Conservation (phyloP, 768 basidiomycete genomes). For the Mycena belliarum region DNA sequence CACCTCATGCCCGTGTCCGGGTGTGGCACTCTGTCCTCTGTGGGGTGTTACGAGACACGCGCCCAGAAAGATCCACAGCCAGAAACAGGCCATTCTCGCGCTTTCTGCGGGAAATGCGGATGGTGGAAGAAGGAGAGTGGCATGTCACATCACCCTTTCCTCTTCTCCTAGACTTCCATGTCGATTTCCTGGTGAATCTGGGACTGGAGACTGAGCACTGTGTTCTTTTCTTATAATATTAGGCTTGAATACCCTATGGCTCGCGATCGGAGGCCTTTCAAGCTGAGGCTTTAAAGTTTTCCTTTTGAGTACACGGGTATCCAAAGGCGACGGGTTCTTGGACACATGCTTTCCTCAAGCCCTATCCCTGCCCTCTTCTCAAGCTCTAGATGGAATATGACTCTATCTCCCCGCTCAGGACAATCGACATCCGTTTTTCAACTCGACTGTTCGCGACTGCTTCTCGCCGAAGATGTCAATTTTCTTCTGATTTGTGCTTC, state of each 20-base stretch:
- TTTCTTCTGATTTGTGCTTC: too few relatives aligned
- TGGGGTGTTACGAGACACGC: not conserved
- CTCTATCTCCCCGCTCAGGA: not conserved
- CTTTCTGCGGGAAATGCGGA: conserved; percentile 4
- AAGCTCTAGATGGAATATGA: conserved; percentile 3
- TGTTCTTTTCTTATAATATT: too few relatives aligned
- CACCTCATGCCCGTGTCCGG: conserved; percentile 1
- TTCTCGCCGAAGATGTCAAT: too few relatives aligned
- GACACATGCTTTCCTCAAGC: not conserved
- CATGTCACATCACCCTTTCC: too few relatives aligned
- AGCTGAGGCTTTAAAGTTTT: not conserved
- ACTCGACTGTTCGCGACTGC: too few relatives aligned
- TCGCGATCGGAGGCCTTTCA: too few relatives aligned
- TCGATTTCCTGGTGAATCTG: too few relatives aligned
- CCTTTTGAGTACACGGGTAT: not conserved
- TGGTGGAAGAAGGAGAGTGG: not conserved
- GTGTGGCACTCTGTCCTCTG: conserved; percentile 3
- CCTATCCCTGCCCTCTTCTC: not conserved
- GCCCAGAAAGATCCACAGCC: conserved; percentile 2
- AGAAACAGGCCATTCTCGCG: not conserved
- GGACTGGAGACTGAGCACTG: too few relatives aligned
- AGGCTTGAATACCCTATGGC: too few relatives aligned
- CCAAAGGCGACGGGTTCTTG: not conserved
- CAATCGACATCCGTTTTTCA: too few relatives aligned
- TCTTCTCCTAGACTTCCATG: not conserved